These are phyloP conservation scores for Mollisiaceae sp. DNA, from an alignment of 2,329 filamentous ascomycete species.

Conservation along the genomic window DNA sequence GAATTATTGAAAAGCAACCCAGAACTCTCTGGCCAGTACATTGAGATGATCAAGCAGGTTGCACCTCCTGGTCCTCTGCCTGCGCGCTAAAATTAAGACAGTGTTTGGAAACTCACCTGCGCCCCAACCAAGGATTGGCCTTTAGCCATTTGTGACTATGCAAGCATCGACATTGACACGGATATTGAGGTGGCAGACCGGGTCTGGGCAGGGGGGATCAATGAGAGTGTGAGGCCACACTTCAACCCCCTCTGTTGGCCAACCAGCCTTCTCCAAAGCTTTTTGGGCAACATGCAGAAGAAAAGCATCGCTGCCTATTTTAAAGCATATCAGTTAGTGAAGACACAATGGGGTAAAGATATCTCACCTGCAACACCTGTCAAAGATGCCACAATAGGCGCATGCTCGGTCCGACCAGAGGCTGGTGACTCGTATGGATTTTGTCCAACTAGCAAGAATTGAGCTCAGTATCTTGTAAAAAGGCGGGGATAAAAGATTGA, in stretches of 20 bases:
- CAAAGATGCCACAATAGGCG: background rate
- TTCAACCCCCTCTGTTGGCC: background rate
- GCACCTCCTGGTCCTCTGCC: too few relatives aligned
- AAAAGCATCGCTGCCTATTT: slow-evolving; percentile 5
- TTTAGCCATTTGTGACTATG: too few relatives aligned
- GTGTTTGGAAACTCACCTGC: too few relatives aligned
- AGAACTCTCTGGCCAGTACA: too few relatives aligned
- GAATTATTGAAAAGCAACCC: too few relatives aligned
- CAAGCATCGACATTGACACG: too few relatives aligned
- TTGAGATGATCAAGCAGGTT: too few relatives aligned
- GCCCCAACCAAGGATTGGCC: too few relatives aligned
- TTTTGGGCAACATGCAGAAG: background rate
- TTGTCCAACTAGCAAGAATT: background rate
- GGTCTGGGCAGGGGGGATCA: too few relatives aligned
- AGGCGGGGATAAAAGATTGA: background rate
- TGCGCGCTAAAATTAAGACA: too few relatives aligned
- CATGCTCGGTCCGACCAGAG: background rate
- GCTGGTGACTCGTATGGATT: background rate
- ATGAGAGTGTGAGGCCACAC: too few relatives aligned
- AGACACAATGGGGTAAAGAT: background rate
- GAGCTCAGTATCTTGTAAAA: background rate
- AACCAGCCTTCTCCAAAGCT: slow-evolving; percentile 6
- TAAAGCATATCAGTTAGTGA: background rate
- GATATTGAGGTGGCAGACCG: too few relatives aligned
- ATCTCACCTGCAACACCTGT: background rate